Base-by-base conservation (phyloP, 176 grass and related monocot genomes). In the Cocos nucifera region DNA sequence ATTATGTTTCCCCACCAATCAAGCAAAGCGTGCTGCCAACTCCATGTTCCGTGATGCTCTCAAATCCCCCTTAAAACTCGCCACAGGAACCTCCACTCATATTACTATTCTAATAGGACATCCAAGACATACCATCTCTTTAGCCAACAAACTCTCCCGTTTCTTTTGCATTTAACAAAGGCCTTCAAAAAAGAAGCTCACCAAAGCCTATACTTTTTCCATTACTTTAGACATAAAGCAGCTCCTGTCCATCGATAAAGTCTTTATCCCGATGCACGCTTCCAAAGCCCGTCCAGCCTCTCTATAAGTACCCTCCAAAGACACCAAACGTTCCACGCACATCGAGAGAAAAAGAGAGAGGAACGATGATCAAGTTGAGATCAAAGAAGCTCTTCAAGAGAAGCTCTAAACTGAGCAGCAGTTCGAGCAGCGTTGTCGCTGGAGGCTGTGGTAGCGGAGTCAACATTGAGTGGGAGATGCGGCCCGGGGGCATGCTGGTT, bases 331-430 rank as follows among this genome's bases (percentile, higher is more conserved):
- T 19, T 21, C 17, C 16, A 15, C 22, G 51, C 64, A 66, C 59
- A 62, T 62, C 57, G 69, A 68, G 51, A 77, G 15, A 77, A 26
- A 69, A 20, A 49, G 21, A 5, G 20, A 26, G 49, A 10, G 26
- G 19, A 48, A 20, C n/a, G 48, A 79, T 91, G 92, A 80, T 88
- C 54, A 97, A 85, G 78, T 49, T 97, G 51, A 91, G 83, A 72
- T 85, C 93, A 25, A 98, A 86, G 93, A 98, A 53, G 79, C 73
- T 98, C 21, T 98, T 97, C 84, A 85, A 83, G 81, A 97, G 84
- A 71, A 92, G 81, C 60, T 88, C 84, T 55, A 97, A 88, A 78
- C 15, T 53, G 22, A 87, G 67, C 24, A 24, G 50, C 25, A 29
- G 54, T 6, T 44, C 57, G 56, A 24, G 51, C 25, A 26, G 21